Evolutionary conservation across 345 rosid genomes (phyloP).

Genomic region (Rhizophora mangle): DNA sequence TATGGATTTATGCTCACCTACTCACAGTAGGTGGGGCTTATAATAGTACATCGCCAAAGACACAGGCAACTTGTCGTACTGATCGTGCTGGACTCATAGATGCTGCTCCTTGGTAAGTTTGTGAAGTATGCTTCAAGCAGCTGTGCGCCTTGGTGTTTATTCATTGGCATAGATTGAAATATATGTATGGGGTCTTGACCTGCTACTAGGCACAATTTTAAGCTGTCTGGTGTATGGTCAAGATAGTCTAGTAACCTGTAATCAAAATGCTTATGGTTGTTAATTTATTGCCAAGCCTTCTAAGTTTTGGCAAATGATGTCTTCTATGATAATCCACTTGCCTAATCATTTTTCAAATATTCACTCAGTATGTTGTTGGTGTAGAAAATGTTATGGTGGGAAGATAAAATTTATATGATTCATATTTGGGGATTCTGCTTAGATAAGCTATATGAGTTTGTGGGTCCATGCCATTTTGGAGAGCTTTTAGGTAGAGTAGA

Average conservation of each 20-base stretch:
- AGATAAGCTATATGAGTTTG: neutral
- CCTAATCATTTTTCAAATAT: neutral
- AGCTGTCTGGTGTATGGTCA: neutral
- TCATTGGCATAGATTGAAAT: neutral
- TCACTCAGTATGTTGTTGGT: neutral
- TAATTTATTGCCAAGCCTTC: neutral
- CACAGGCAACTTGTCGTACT: conserved; percentile 82
- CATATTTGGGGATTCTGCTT: neutral
- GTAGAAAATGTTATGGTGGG: neutral
- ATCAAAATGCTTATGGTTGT: neutral
- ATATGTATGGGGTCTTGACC: neutral
- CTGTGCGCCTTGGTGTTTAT: conserved; percentile 3
- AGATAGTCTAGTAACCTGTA: no score
- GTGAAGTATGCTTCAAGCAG: conserved; percentile 7
- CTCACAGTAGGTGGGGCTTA: conserved; percentile 97
- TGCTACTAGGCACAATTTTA: neutral
- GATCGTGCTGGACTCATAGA: conserved; percentile 88
- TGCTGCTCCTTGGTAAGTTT: conserved; percentile 83
- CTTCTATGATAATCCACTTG: neutral
- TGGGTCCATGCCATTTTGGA: neutral
- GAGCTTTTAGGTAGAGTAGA: neutral
- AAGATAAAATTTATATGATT: neutral
- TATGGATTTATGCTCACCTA: conserved; percentile 87
- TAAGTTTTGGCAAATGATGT: neutral
- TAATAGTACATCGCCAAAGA: conserved; percentile 50